phyloP scores from a whole-genome alignment of 148 eudicot genomes.

The Cornus kousa region DNA sequence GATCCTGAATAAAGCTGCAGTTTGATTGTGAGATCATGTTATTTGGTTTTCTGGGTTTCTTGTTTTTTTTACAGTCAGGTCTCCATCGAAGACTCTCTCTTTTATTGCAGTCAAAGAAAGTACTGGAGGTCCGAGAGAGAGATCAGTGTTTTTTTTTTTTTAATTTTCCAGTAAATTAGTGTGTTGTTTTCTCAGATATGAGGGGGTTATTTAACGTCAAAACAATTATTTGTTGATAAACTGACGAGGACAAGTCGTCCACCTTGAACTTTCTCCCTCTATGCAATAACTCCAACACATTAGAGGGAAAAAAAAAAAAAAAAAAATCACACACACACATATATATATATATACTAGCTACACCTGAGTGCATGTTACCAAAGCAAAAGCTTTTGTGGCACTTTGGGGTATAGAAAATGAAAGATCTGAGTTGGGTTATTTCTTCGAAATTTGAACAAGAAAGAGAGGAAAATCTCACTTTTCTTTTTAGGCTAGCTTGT shows the following conservation, averaged over 20 bases:
- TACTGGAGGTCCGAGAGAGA: not conserved
- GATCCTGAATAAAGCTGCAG: conserved; percentile 21
- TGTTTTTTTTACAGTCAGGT: conserved; percentile 31
- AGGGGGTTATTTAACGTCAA: not conserved
- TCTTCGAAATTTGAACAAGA: not conserved
- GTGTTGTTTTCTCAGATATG: no score
- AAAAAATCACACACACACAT: no score
- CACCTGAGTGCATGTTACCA: not conserved
- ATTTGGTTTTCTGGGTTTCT: conserved; percentile 8
- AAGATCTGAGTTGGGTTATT: not conserved
- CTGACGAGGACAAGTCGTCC: conserved; percentile 25
- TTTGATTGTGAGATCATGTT: conserved; percentile 13
- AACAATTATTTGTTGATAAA: conserved; percentile 2
- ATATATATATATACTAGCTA: not conserved
- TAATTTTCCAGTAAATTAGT: no score
- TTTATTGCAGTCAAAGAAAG: conserved; percentile 46
- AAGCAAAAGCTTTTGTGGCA: not conserved
- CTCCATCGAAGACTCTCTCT: conserved; percentile 45
- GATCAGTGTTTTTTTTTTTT: no score
- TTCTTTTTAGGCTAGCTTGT: not conserved
- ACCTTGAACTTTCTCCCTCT: not conserved
- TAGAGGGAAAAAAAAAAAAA: no score
- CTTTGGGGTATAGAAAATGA: not conserved
- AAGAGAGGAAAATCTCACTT: not conserved
- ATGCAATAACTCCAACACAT: no score